Conservation (phyloP, 2,329 filamentous ascomycete species). For the Fusarium lateritium region DNA sequence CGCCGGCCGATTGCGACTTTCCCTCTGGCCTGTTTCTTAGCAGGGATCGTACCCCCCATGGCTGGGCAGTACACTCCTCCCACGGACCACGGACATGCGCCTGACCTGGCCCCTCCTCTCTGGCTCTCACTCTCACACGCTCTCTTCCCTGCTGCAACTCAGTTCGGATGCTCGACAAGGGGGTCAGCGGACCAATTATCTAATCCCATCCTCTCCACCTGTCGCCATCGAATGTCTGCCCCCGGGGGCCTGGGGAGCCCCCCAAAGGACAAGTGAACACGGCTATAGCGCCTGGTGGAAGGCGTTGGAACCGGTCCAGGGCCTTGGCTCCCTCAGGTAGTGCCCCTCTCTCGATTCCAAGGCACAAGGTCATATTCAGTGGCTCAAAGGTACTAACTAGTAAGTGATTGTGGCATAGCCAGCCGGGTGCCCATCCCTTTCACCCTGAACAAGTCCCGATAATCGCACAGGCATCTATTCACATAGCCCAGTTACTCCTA, state of each 20-base stretch:
- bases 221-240: slow-evolving; percentile 42
- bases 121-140: slow-evolving; percentile 8
- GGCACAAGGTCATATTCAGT: slow-evolving; percentile 37
- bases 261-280: slow-evolving; percentile 31
- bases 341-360: slow-evolving; percentile 42
- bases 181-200: slow-evolving; percentile 42
- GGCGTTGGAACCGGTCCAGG: slow-evolving; percentile 49
- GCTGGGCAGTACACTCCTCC: slow-evolving; percentile 21
- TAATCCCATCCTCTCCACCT: slow-evolving; percentile 39
- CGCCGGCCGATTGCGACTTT: slow-evolving; percentile 45
- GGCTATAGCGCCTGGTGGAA: slow-evolving; percentile 46
- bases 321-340: slow-evolving; percentile 45
- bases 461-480: slow-evolving; percentile 55
- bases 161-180: slow-evolving; percentile 46
- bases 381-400: slow-evolving; percentile 36
- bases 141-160: slow-evolving; percentile 45
- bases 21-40: slow-evolving; percentile 42
- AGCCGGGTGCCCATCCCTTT: slow-evolving; percentile 41
- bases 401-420: slow-evolving; percentile 23
- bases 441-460: slow-evolving; percentile 46
- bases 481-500: slow-evolving; percentile 47
- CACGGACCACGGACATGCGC: slow-evolving; percentile 15
- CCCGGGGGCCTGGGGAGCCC: slow-evolving; percentile 21
- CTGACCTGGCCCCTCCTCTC: slow-evolving; percentile 23
- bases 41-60: slow-evolving; percentile 33